Base-by-base conservation (phyloP, 768 basidiomycete species). In the Lanmaoa rubissima region DNA sequence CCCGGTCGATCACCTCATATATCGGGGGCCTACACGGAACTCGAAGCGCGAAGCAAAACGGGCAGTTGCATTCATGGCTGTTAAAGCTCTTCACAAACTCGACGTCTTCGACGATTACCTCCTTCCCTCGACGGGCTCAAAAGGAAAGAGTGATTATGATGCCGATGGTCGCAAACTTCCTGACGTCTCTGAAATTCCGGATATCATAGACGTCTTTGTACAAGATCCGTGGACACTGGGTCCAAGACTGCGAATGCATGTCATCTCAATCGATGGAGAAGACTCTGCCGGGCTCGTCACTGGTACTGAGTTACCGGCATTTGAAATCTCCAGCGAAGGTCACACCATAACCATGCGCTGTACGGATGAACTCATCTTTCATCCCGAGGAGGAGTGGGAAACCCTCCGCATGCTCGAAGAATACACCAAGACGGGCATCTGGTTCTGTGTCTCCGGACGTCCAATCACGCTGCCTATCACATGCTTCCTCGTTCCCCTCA, bases 41-140 rank as follows among this genome's bases (percentile, higher is more conserved):
- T 82, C 89, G 13, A 94, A 93, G 68, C 85, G 81, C 57, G 90
- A 90, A 65, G 92, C 94, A 1, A 91, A 85, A 63, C 85, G 93
- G 8, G 88, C 88, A 4, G 92, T 83, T 12, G 89, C 92, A 0
- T 95, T 92, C 68, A 72, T 83, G 58, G 92, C 88, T 3, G 89
- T 92, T 21, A 85, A 82, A 61, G 76, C 76, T 3, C 77, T 96
- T 16, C 82, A 86, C 57, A 75, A 77, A 31, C 73, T 91, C n/a
- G 81, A 87, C 31, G 86, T 91, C 5, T 87, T 94, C 61, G 87
- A 95, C 63, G 86, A 93, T 54, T 86, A 89, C 65, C 79, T 96
- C 3, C 78, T 93, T 11, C 93, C 94, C 0, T 75, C 80, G n/a
- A 78, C 84, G 14, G 78, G 78, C 43, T 71, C 79, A 31, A 74